Evolutionary conservation across 164 flowering plant species (phyloP).

Genomic region (Magnolia officinalis): DNA sequence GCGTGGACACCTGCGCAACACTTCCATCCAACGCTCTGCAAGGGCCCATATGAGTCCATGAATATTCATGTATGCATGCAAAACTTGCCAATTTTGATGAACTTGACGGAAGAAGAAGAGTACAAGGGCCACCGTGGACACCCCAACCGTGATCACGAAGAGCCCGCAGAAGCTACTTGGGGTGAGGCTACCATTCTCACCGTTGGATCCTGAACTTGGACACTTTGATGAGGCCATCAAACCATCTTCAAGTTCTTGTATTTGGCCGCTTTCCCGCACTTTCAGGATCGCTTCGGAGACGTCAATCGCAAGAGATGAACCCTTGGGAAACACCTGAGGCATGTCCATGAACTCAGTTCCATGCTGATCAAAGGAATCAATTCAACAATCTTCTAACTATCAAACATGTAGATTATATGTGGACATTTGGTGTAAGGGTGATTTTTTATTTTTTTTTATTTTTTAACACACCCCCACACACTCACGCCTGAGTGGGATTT

Average conservation of each 20-base stretch:
- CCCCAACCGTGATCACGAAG: conserved; percentile 19
- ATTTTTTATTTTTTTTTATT: no score
- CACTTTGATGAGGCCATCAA: conserved; percentile 16
- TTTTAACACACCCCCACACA: no score
- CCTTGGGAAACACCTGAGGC: conserved; percentile 29
- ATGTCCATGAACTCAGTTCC: no score
- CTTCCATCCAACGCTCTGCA: no score
- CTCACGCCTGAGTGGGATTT: no score
- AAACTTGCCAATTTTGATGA: not conserved
- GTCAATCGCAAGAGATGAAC: conserved; percentile 28
- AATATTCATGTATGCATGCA: no score
- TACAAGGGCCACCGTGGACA: conserved; percentile 1
- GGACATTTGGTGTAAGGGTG: no score
- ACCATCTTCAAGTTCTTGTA: conserved; percentile 18
- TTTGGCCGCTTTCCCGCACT: conserved; percentile 18
- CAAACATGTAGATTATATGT: no score
- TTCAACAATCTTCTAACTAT: no score
- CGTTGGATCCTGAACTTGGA: not conserved
- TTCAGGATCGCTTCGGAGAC: conserved; percentile 25
- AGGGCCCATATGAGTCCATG: no score
- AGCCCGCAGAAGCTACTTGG: conserved; percentile 19
- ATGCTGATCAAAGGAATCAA: no score
- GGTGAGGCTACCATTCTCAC: conserved; percentile 10
- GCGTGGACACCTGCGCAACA: no score
- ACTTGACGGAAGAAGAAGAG: not conserved